Base-by-base conservation (phyloP, 176 grass and related monocot species). In the Cocos nucifera region DNA sequence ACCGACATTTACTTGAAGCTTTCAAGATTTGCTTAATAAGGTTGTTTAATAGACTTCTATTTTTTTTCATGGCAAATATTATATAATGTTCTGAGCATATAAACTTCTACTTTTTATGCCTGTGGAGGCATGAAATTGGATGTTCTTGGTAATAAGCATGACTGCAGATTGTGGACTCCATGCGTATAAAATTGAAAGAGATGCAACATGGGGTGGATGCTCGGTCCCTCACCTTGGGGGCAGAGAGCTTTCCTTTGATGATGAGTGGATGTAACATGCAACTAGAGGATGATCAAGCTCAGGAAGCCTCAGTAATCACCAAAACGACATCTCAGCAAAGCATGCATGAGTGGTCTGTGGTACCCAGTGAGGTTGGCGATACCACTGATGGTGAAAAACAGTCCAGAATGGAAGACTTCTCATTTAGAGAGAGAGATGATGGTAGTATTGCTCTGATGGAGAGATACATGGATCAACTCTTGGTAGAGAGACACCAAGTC, bases 331-430 rank as follows among this genome's bases (percentile, higher is more conserved):
- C 94, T 4, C 67, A 93, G 53, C 85, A 86, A 66, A 93, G 94
- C 82, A 98, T 98, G 69, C 88, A 93, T 67, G 88, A 93, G 50
- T 98, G 88, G 88, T 86, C 93, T 0, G 94, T 89, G 62, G 73
- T 98, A 58, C 82, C 88, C 24, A 89, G 88, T 0, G 79, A 85
- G 15, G 82, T 89, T 24, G 88, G 92, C 32, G 80, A 68, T 61
- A 75, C 73, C 21, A 83, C 61, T 22, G 87, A 86, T 54, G 76
- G 69, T 27, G 77, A 69, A 57, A 75, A 66, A 53, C 72, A 75
- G 69, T 57, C 77, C 63, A 86, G 75, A 28, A 73, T 71, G 0
- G 82, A 90, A 66, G 79, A 86, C 24, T 32, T 79, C 54, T 55
- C 28, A 15, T 55, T 15, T 2, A 83, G 79, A 5, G 79, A 83